A percentile compares a stretch with the other conserved stretches of the same genome.
Evolutionary conservation across 768 basidiomycete genomes (phyloP).

Genomic region (Mycena crocata): DNA sequence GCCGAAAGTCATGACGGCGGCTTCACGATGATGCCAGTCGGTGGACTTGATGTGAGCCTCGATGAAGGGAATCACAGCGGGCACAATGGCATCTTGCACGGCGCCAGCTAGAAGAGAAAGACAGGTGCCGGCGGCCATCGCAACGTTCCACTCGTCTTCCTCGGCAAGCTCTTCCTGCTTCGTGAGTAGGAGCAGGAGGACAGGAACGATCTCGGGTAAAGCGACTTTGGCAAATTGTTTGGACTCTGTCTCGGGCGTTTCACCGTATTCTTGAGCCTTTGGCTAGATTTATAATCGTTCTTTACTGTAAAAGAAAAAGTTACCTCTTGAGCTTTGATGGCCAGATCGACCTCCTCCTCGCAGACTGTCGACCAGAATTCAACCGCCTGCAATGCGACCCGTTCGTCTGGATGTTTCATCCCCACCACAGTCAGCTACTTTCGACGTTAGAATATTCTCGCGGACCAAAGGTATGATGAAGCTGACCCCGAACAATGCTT

Average conservation of each 20-base stretch:
- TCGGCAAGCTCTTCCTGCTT: conserved; percentile 97
- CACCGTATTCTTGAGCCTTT: conserved; percentile 91
- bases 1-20: conserved; percentile 98
- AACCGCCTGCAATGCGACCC: conserved; percentile 94
- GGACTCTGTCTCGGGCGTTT: conserved; percentile 86
- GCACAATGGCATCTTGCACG: conserved; percentile 91
- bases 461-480: conserved; percentile 7
- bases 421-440: conserved; percentile 92
- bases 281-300: conserved; percentile 19
- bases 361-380: conserved; percentile 99
- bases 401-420: conserved; percentile 93
- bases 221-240: conserved; percentile 95
- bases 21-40: conserved; percentile 97
- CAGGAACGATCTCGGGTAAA: conserved; percentile 93
- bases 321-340: conserved; percentile 92
- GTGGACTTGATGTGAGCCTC: conserved; percentile 92
- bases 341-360: conserved; percentile 95
- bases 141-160: conserved; percentile 98
- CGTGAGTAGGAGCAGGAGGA: conserved; percentile 87
- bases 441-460: conserved; percentile 18
- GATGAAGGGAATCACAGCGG: conserved; percentile 96
- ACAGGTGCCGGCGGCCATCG: conserved; percentile 97
- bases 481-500: conserved; percentile 95
- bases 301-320: conserved; percentile 28
- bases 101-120: conserved; percentile 89